These are phyloP conservation scores for Triticum timopheevii DNA, from an alignment of 176 grass and related monocot species.

Conservation along the genomic window DNA sequence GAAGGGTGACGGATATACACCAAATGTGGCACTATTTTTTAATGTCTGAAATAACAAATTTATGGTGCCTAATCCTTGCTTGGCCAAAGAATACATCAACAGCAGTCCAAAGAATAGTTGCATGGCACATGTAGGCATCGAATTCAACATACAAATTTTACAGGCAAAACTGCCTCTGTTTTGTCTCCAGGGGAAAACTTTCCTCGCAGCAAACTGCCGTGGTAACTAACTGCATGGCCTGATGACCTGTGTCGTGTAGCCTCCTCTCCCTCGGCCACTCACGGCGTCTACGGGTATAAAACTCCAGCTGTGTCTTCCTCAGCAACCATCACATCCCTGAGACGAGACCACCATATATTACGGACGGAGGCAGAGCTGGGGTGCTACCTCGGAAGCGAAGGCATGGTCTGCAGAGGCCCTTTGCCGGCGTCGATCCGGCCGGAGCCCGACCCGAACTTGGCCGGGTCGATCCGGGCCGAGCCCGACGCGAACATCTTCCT, in stretches of 20 bases:
- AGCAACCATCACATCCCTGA: slow-evolving; percentile 4
- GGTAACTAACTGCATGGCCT: slow-evolving; percentile 21
- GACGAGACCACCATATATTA: background rate
- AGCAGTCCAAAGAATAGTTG: slow-evolving; percentile 29
- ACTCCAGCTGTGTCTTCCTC: background rate
- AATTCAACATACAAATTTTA: slow-evolving; percentile 28
- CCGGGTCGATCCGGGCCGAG: slow-evolving; percentile 19
- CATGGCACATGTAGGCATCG: background rate
- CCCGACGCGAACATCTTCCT: slow-evolving; percentile 50
- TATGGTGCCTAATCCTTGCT: background rate
- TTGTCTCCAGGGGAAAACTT: slow-evolving; percentile 23
- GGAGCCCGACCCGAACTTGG: background rate
- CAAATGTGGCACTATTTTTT: background rate
- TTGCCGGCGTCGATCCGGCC: slow-evolving; percentile 18
- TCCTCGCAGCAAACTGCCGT: background rate
- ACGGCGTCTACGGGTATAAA: background rate
- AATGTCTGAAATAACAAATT: background rate
- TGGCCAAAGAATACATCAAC: background rate
- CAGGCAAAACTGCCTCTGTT: background rate
- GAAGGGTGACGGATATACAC: background rate
- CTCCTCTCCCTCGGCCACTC: slow-evolving; percentile 17
- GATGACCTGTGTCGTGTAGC: slow-evolving; percentile 20
- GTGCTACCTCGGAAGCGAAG: slow-evolving; percentile 44
- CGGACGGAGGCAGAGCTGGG: background rate
- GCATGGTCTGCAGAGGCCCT: slow-evolving; percentile 27